Base-by-base conservation (phyloP, 805 yeast species). In the Zygosaccharomyces bisporus region DNA sequence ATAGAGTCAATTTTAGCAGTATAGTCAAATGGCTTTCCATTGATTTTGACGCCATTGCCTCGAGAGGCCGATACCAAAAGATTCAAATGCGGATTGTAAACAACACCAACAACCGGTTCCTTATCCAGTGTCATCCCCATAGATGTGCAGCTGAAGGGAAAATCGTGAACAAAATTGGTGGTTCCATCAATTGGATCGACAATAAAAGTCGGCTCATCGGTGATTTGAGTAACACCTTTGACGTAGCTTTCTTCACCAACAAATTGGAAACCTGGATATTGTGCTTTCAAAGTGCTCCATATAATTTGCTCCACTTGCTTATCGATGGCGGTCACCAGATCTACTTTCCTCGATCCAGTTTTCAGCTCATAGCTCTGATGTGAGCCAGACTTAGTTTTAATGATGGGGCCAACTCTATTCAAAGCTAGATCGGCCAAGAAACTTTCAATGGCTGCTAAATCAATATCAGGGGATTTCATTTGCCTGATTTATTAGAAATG, bases 1-100 rank as follows among this genome's bases (percentile, higher is more conserved):
- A 89, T 72, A 52, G 95, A 67, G 8, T 82, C 72, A 9, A 88
- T 77, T 49, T 87, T 69, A 19, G 79, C 71, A 58, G 85, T 95
- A 41, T 83, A 84, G 52, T 63, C 65, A 41, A 75, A 66, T 34
- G 49, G 55, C 46, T 66, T 58, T 8, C 70, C 76, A 52, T 79
- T 80, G 23, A 79, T 56, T 51, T 54, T 76, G 0, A 83, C 72
- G 29, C 86, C 86, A 38, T 69, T 56, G 4, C 80, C 81, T 45
- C 70, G 70, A 23, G 79, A 72, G 2, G 80, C 83, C 13, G 74
- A 68, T 58, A 74, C 75, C 44, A 80, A 53, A 30, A 73, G 65
- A 52, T 79, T 67, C 51, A 76, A 53, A 50, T 76, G 78, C 4
- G 86, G 86, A 57, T 79, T 80, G 57, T 74, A 80, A 19, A 80